Base-by-base conservation (phyloP, 768 basidiomycete genomes). In the Basidioascus undulatus region DNA sequence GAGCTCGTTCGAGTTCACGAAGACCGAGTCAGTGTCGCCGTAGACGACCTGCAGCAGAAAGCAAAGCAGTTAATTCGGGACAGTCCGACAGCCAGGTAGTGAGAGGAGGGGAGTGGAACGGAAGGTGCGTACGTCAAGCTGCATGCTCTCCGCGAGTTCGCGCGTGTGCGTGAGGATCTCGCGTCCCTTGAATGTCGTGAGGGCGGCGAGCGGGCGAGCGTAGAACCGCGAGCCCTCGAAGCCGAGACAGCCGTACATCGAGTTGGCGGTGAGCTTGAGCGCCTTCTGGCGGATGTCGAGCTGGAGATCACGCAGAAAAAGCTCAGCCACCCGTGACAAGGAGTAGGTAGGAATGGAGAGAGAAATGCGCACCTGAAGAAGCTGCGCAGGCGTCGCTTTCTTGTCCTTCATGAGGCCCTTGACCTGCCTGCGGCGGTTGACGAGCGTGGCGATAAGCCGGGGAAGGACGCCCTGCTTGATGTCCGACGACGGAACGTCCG, bases 221-320 rank as follows among this genome's bases (percentile, higher is more conserved):
- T 86, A 94, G 65, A 96, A 96, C 37, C 92, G 65, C 9, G 92
- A 94, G 50, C 84, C 79, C 53, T 87, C 84, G 55, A 94, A 96
- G 36, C 92, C 92, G 18, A 98, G 74, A 65, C 92, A 98, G 15
- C 92, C 92, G 58, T 98, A 98, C 92, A 96, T 98, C 65, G 82
- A 87, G 62, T 98, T 96, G 37, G 92, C 92, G 4, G 92, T 98
- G 26, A 96, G 72, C 61, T 96, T 96, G 37, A 96, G 65, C 1
- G 92, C 92, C 58, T 81, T 75, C 51, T 98, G 92, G 55, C 84
- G 86, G 62, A 96, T 92, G 52, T 98, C 86, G 53, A 76, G 96
- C 81, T 94, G 52, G n/a, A n/a, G n/a, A n/a, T n/a, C n/a, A n/a
- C n/a, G n/a, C n/a, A n/a, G n/a, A n/a, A n/a, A n/a, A n/a, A n/a